Evolutionary conservation across 1,284 basidiomycete genomes (phyloP).

Genomic region (Entoloma clypeatum): DNA sequence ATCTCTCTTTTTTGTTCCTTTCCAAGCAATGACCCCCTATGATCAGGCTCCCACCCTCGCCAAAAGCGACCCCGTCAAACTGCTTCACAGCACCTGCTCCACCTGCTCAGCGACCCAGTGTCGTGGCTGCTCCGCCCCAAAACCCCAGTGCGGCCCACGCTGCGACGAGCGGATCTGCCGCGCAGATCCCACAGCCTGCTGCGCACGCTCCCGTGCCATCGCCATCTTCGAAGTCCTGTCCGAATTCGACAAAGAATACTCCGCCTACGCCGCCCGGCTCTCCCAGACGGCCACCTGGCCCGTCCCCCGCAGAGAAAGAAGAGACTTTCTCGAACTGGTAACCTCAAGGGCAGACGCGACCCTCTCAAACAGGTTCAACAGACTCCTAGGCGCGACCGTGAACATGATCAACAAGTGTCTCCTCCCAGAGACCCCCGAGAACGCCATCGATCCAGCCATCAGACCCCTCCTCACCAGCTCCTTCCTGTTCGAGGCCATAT

Average conservation of each 20-base stretch:
- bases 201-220: constrained; percentile 31
- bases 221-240: constrained; percentile 34
- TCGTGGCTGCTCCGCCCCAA: constrained; percentile 29
- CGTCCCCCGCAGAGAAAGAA: constrained; percentile 8
- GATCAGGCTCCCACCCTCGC: too few relatives aligned
- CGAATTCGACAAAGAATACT: constrained; percentile 32
- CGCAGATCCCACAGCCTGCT: constrained; percentile 32
- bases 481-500: constrained; percentile 16
- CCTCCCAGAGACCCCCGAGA: constrained; percentile 4
- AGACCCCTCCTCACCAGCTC: constrained; percentile 14
- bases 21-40: too few relatives aligned
- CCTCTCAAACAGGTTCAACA: constrained; percentile 4
- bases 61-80: constrained; percentile 18
- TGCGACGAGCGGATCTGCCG: constrained; percentile 16
- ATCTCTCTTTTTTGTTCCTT: too few relatives aligned
- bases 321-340: constrained; percentile 8
- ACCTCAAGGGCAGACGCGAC: constrained; percentile 7
- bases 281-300: constrained; percentile 1
- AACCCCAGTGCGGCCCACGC: constrained; percentile 14
- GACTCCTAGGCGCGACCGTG: constrained; percentile 8
- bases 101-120: constrained; percentile 30
- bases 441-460: constrained; percentile 10
- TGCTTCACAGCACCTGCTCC: constrained; percentile 31
- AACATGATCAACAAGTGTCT: constrained; percentile 11
- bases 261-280: constrained; percentile 15